Conservation (phyloP, 1,284 basidiomycete genomes). For the Cryptococcus amylolentus region DNA sequence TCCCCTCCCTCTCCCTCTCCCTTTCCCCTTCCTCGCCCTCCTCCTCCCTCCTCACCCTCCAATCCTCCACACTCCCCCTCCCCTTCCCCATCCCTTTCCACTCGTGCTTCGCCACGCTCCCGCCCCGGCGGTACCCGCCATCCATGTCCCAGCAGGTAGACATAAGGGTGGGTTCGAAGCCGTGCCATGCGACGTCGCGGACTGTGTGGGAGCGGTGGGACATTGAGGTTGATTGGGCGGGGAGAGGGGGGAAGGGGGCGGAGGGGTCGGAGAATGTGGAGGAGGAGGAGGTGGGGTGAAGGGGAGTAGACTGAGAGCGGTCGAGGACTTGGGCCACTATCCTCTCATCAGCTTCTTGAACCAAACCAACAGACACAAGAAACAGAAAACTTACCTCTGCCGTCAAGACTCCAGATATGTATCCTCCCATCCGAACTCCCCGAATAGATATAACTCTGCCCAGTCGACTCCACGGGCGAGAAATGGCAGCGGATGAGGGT, state of each 20-base stretch:
- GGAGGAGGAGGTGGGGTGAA: background rate
- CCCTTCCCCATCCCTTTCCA: constrained; percentile 86
- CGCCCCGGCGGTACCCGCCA: constrained; percentile 54
- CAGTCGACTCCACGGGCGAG: constrained; percentile 85
- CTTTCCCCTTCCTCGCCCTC: constrained; percentile 28
- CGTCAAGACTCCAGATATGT: constrained; percentile 93
- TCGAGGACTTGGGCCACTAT: constrained; percentile 19
- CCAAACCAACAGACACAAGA: no score
- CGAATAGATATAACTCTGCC: constrained; percentile 88
- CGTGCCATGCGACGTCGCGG: constrained; percentile 67
- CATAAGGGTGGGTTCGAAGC: constrained; percentile 76
- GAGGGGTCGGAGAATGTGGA: constrained; percentile 2
- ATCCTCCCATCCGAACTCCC: constrained; percentile 54
- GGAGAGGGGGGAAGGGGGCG: background rate
- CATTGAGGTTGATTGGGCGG: constrained; percentile 56
- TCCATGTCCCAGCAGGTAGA: constrained; percentile 80
- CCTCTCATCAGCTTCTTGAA: background rate
- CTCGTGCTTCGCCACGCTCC: constrained; percentile 81
- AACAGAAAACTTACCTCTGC: constrained; percentile 50
- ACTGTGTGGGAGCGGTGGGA: constrained; percentile 47
- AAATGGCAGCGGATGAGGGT: constrained; percentile 97
- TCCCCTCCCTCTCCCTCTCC: background rate
- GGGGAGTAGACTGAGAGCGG: constrained; percentile 8
- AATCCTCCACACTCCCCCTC: constrained; percentile 65
- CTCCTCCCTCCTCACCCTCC: constrained; percentile 58